Conservation (phyloP, 2,329 filamentous ascomycete species). For the Remersonia thermophila region DNA sequence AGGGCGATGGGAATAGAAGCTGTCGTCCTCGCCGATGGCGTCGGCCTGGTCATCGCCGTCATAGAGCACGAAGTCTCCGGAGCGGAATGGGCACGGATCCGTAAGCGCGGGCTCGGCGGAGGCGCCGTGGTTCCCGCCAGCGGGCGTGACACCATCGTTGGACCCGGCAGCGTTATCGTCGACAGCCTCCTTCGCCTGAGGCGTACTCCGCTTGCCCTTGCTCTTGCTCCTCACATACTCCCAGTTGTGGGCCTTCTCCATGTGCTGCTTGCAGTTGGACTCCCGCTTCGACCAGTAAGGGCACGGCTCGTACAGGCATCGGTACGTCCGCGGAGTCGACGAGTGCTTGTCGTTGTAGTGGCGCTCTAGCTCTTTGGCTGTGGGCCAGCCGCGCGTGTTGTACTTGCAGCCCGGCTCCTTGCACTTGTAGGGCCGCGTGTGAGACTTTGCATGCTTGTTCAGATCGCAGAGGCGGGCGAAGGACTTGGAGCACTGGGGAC, state of each 20-base stretch:
- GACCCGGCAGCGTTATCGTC: constrained; percentile 1
- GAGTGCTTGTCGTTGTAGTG: constrained; percentile 71
- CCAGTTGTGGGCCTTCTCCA: constrained; percentile 71
- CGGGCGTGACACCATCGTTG: too few relatives aligned
- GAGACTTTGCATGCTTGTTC: constrained; percentile 65
- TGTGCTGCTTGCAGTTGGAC: constrained; percentile 76
- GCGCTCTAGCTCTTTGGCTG: constrained; percentile 65
- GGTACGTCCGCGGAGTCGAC: constrained; percentile 48
- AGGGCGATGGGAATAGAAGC: constrained; percentile 3
- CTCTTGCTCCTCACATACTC: constrained; percentile 61
- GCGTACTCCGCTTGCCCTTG: constrained; percentile 40
- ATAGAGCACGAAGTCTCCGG: constrained; percentile 18
- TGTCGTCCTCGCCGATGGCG: constrained; percentile 12
- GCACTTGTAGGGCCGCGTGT: constrained; percentile 68
- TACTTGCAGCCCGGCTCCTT: constrained; percentile 54
- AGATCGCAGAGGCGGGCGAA: constrained; percentile 23
- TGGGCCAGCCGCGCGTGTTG: constrained; percentile 58
- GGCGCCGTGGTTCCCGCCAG: not conserved
- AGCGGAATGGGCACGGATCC: not conserved
- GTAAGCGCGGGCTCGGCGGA: constrained; percentile 1
- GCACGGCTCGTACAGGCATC: constrained; percentile 54
- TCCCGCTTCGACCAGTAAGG: constrained; percentile 63
- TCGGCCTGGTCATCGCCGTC: constrained; percentile 9
- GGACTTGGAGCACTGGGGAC: constrained; percentile 18
- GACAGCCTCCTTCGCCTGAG: constrained; percentile 15